Evolutionary conservation across 1,139 yeast genomes (phyloP), one percentile per base, ranked within the genome.

Genomic region (Yamadazyma oceani): DNA sequence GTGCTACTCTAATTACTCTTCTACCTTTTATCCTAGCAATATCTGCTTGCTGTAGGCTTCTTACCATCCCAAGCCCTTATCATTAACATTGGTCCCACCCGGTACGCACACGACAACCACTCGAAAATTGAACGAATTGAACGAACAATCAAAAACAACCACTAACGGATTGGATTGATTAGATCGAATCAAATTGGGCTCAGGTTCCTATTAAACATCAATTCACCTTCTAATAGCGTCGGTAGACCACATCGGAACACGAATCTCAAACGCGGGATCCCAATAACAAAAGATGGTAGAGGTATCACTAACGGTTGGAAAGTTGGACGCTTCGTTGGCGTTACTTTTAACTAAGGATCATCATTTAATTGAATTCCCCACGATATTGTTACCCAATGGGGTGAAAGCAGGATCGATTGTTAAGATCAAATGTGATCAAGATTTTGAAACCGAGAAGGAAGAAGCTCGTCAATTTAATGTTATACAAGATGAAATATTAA

Each of bases 361-460:
- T 58, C 97, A 90, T 60, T 73, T 92, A 45, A 90, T 92, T 51
- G 98, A 94, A 57, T 92, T 92, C 56, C 99, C 99, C 12, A 89
- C 97, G 7, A 82, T 90, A 39, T 68, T 92, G 39, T 70, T 92
- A 37, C 99, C 99, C 8, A 85, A 83, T 53, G 92, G 94, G 31
- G 95, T 90, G 31, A 75, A 78, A 47, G 95, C 98, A 1, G 99
- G 98, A 5, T 86, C 96, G n/a, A 85, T 92, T 38, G 88, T 92
- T 36, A 85, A 84, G 53, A 82, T 92, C 57, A 78, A 75, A 45
- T 90, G 97, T 58, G 90, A 85, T 42, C 83, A 87, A 46, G 95
- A 90, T 56, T 54, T 71, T n/a, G 78, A 73, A 33, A 76, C 82
- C 34, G 97, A 92, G 57, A 51, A 62, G 34, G 64, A 67, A 42